Conservation (phyloP, 2,329 filamentous ascomycete genomes). For the Microdochium bolleyi region DNA sequence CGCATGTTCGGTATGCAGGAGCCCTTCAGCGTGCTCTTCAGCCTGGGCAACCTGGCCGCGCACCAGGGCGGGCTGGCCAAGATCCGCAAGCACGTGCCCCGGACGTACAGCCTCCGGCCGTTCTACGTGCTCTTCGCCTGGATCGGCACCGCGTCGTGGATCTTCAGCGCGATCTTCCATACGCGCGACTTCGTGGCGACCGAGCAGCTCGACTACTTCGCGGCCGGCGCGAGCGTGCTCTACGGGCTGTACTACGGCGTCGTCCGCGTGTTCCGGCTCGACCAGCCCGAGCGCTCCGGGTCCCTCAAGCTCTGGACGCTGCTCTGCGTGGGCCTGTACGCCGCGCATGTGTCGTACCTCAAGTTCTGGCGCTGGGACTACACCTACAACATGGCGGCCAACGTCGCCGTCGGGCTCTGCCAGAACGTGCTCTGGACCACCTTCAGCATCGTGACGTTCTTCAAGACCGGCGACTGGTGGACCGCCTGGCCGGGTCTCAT, state of each 20-base stretch:
- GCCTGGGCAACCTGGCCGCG: conserved; percentile 80
- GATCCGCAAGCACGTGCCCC: conserved; percentile 62
- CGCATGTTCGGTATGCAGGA: conserved; percentile 91
- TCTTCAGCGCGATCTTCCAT: conserved; percentile 87
- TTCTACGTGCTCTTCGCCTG: conserved; percentile 79
- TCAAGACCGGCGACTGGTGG: conserved; percentile 66
- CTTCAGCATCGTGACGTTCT: conserved; percentile 72
- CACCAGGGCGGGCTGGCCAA: conserved; percentile 71
- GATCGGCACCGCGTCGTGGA: conserved; percentile 77
- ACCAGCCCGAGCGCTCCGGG: conserved; percentile 37
- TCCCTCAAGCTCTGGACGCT: conserved; percentile 68
- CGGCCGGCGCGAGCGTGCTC: conserved; percentile 78
- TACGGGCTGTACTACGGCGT: conserved; percentile 86
- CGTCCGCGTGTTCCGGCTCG: conserved; percentile 76
- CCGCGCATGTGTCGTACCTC: conserved; percentile 73
- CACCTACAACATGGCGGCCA: conserved; percentile 95
- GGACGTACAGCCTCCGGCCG: conserved; percentile 64
- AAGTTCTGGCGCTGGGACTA: conserved; percentile 89
- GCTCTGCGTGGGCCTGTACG: conserved; percentile 64
- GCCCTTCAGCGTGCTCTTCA: conserved; percentile 89
- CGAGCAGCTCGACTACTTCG: conserved; percentile 95
- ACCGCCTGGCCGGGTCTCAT: conserved; percentile 83
- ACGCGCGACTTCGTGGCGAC: conserved; percentile 78
- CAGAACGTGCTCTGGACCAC: conserved; percentile 81
- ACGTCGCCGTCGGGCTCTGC: conserved; percentile 71